Percentiles rank a stretch among this genome's conserved stretches.
These are phyloP conservation scores for Xerocomellus dryophilus DNA, from an alignment of 768 basidiomycete genomes.

Conservation along the genomic window DNA sequence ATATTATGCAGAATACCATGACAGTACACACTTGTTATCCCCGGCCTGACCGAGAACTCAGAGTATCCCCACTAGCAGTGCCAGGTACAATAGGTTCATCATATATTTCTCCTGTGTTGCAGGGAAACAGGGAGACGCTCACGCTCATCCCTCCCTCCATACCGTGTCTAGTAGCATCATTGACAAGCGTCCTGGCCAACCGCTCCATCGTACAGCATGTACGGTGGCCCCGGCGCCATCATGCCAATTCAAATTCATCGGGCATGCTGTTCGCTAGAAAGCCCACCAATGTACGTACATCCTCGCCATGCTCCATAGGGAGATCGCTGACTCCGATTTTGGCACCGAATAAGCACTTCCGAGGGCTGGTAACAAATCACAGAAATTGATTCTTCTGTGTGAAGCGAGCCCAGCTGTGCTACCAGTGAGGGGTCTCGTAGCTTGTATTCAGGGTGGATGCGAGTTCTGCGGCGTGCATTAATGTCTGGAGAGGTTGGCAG, in stretches of 20 bases:
- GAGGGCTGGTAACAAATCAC: background rate
- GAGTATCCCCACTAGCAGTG: no score
- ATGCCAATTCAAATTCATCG: constrained; percentile 21
- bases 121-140: no score
- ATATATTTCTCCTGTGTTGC: no score
- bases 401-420: background rate
- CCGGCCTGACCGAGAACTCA: background rate
- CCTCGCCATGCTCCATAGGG: constrained; percentile 1
- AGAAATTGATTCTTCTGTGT: background rate
- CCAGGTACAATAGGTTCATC: no score
- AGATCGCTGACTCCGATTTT: background rate
- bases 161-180: background rate
- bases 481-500: background rate
- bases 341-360: background rate
- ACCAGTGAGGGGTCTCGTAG: background rate
- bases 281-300: background rate
- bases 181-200: background rate
- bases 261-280: background rate
- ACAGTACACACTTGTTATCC: no score
- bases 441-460: background rate
- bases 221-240: background rate
- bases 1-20: background rate
- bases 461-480: background rate
- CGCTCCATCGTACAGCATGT: constrained; percentile 4
- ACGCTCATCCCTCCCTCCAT: background rate